Evolutionary conservation across 495 filamentous ascomycete species (phyloP), one percentile per base, ranked within the genome.

Genomic region (Penicillium samsonianum): DNA sequence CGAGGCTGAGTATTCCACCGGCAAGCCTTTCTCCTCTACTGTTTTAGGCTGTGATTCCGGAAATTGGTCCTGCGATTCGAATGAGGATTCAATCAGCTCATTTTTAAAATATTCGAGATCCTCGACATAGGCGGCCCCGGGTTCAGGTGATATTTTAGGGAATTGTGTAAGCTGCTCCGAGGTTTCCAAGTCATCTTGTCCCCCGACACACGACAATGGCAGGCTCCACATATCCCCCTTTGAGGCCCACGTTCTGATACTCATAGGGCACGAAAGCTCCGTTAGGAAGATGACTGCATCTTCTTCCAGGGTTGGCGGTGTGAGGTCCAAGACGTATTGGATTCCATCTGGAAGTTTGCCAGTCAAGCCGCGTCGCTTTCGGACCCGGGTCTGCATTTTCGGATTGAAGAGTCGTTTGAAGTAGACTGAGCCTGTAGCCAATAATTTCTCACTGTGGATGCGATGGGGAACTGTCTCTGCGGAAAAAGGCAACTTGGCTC

Each of bases 251-350:
- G 65, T 64, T 17, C 72, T 65, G 17, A 87, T 75, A 8, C 76
- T 75, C 23, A 70, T 69, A 0, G 84, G 78, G 51, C 87, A 82
- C 44, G 82, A 86, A 16, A 88, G 64, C 42, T 81, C 80, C 1
- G 80, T 81, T 40, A 84, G 72, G 52, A 82, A 70, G 12, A 82
- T 77, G 30, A 83, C 79, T 0, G 83, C 78, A 50, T 86, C 84
- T 1, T 87, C 79, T 4, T 85, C 86, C 49, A 82, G 74, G 1
- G 62, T 63, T 0, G 82, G 80, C 16, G 85, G 85, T 2, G 85
- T 87, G 17, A 88, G 74, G 59, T 89, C 86, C 52, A 89, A 61
- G 16, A 87, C 67, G 57, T 79, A 87, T 47, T 80, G 78, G 62
- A 85, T 69, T 1, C 73, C 73, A 0, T 56, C 42, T 0, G 76